These are phyloP conservation scores for Citeromyces hawaiiensis DNA, from an alignment of 1,139 yeast species.

Conservation along the genomic window DNA sequence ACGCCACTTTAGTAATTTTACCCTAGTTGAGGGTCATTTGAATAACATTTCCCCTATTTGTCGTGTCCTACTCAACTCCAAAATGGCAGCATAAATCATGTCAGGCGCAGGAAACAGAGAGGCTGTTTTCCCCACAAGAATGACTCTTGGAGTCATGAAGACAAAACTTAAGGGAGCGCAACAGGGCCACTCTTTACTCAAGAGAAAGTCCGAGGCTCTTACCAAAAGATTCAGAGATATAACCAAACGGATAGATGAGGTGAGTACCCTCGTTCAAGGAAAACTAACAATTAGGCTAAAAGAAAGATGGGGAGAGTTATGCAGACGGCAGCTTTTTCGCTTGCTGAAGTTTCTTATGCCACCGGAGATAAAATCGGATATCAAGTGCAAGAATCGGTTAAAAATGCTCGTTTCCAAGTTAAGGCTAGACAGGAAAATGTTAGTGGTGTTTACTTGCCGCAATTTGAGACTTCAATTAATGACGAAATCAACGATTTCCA, in stretches of 20 bases:
- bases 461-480: conserved; percentile 75
- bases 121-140: conserved; percentile 90
- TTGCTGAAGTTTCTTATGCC: conserved; percentile 95
- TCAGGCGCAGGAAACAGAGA: conserved; percentile 30
- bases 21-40: too few species aligned
- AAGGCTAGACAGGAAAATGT: conserved; percentile 92
- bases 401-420: conserved; percentile 80
- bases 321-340: conserved; percentile 96
- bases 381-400: conserved; percentile 91
- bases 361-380: conserved; percentile 85
- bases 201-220: conserved; percentile 93
- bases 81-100: conserved; percentile 10
- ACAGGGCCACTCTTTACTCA: conserved; percentile 86
- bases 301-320: conserved; percentile 96
- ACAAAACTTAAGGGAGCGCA: conserved; percentile 93
- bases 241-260: conserved; percentile 88
- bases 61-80: too few species aligned
- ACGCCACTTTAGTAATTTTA: too few species aligned
- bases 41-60: too few species aligned
- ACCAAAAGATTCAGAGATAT: conserved; percentile 94
- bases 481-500: conserved; percentile 85
- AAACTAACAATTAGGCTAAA: conserved; percentile 41
- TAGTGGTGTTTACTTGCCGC: conserved; percentile 89
- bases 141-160: conserved; percentile 94
- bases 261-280: too few species aligned